Percentiles rank a stretch among this genome's conserved stretches.
Conservation (phyloP, 2,329 filamentous ascomycete species). For the Lasiodiplodia sp. region DNA sequence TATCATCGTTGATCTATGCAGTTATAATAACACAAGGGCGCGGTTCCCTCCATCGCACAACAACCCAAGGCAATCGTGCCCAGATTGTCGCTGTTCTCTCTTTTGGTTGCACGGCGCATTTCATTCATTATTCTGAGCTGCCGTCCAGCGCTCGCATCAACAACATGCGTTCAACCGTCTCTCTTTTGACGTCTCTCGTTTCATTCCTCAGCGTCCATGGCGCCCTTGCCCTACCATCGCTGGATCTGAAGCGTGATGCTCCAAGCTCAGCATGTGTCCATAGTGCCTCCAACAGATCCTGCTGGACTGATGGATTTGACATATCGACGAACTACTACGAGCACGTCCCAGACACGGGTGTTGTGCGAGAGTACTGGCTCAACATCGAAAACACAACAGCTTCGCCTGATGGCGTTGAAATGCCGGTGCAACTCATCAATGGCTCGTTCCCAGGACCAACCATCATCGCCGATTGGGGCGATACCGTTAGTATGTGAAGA, state of each 20-base stretch:
- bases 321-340: conserved; percentile 61
- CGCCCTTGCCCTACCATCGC: background rate
- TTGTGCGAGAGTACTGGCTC: conserved; percentile 63
- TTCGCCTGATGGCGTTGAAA: conserved; percentile 64
- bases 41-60: too few relatives aligned
- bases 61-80: too few relatives aligned
- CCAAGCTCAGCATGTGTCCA: background rate
- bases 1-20: too few relatives aligned
- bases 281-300: background rate
- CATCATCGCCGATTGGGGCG: conserved; percentile 49
- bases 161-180: background rate
- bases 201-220: background rate
- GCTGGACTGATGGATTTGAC: conserved; percentile 47
- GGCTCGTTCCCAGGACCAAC: background rate
- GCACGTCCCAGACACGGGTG: conserved; percentile 59
- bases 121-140: too few relatives aligned
- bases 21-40: too few relatives aligned
- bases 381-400: conserved; percentile 59
- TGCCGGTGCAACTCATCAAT: conserved; percentile 28
- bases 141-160: too few relatives aligned
- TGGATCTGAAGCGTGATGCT: background rate
- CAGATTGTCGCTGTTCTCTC: too few relatives aligned
- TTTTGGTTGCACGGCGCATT: too few relatives aligned
- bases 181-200: background rate
- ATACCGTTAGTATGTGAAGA: conserved; percentile 46